phyloP scores from a whole-genome alignment of 2,329 filamentous ascomycete genomes.

The Neopestalotiopsis sp. region DNA sequence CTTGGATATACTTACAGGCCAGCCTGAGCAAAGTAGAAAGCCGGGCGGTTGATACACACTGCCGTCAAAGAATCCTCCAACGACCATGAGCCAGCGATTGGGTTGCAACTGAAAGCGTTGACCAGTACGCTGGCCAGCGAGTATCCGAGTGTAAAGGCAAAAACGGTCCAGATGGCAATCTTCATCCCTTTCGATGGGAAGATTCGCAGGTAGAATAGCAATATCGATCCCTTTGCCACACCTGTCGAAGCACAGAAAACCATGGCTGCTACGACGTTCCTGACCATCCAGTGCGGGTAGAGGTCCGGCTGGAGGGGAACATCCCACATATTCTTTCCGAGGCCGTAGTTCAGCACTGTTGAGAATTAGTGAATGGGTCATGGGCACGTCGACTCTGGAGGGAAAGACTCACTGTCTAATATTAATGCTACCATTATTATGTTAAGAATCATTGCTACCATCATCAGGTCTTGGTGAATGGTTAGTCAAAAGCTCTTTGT shows the following conservation, averaged over 20 bases:
- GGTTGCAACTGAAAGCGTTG: slow-evolving; percentile 34
- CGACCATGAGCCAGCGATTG: slow-evolving; percentile 30
- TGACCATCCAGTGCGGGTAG: slow-evolving; percentile 20
- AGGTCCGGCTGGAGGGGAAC: slow-evolving; percentile 22
- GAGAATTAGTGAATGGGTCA: not conserved
- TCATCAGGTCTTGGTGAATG: slow-evolving; percentile 21
- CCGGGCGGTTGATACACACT: slow-evolving; percentile 32
- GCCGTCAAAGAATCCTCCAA: slow-evolving; percentile 28
- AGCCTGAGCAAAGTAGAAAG: slow-evolving; percentile 34
- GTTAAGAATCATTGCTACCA: slow-evolving; percentile 12
- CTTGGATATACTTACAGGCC: slow-evolving; percentile 18
- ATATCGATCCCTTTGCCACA: slow-evolving; percentile 32
- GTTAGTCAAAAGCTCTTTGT: not conserved
- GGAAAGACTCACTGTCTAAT: slow-evolving; percentile 23
- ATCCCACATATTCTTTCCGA: slow-evolving; percentile 30
- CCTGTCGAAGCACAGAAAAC: slow-evolving; percentile 28
- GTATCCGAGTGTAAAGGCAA: slow-evolving; percentile 30
- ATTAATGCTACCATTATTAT: slow-evolving; percentile 18
- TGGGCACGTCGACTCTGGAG: not conserved
- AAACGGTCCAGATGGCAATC: slow-evolving; percentile 28
- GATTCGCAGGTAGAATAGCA: slow-evolving; percentile 34
- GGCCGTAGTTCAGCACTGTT: slow-evolving; percentile 27
- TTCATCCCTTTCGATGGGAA: slow-evolving; percentile 30
- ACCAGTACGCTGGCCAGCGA: slow-evolving; percentile 31
- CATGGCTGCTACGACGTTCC: slow-evolving; percentile 28